Evolutionary conservation across 768 basidiomycete genomes (phyloP), one percentile per base, ranked within the genome.

Genomic region (Pisolithus orientalis): DNA sequence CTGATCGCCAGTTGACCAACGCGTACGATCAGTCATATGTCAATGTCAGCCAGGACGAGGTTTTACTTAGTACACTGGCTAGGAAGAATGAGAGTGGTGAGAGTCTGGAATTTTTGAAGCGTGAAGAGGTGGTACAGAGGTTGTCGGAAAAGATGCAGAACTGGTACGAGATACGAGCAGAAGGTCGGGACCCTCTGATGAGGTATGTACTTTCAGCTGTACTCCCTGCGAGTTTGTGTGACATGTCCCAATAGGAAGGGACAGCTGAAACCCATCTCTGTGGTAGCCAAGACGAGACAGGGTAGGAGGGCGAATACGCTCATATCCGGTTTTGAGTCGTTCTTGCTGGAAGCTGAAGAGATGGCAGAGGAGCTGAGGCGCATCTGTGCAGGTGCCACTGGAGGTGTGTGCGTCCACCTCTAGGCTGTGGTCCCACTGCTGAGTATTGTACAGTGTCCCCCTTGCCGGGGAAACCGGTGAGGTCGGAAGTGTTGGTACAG

Each of bases 291-390:
- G 70, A 68, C 80, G 32, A 76, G 90, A n/a, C 85, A 89, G 63
- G 89, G 87, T 2, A 77, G 84, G 17, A 91, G 87, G 66, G 81
- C 83, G 4, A 81, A 78, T 45, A 95, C 92, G 1, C 69, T 86
- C 44, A 76, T 94, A 49, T 82, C 83, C 0, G 87, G 87, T 0
- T 87, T 90, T 53, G 94, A 96, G 64, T 77, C 85, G 0, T 96
- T 85, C 65, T 70, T 79, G 27, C 68, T 90, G 9, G 73, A 81
- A 13, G 79, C 84, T 11, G 84, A 89, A 10, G 79, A 80, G 28
- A 80, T 94, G 67, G 84, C 85, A 1, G 88, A 94, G 44, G 88
- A 89, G 44, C 69, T 95, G 53, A 77, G 83, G 52, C 86, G 80
- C 66, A 60, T 74, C 2, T 95, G 92, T 61, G 91, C 92, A 1